These are phyloP conservation scores for Fusarium redolens DNA, from an alignment of 2,329 filamentous ascomycete species.

Conservation along the genomic window DNA sequence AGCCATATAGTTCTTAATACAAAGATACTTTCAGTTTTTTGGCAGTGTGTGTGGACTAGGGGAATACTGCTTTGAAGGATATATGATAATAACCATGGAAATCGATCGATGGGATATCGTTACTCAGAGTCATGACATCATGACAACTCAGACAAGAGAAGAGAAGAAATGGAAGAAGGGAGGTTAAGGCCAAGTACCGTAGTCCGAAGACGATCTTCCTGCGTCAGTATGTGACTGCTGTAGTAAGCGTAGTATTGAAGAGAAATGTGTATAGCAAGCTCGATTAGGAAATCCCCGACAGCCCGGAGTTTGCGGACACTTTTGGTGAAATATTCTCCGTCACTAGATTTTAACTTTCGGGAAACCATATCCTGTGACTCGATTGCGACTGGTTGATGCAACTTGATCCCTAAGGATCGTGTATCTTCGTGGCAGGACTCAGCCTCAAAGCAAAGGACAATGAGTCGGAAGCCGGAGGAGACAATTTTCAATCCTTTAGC, in stretches of 20 bases:
- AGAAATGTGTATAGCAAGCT: background rate
- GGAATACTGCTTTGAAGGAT: accelerated
- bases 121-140: background rate
- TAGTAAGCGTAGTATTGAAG: too few relatives aligned
- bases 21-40: background rate
- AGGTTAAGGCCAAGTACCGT: too few relatives aligned
- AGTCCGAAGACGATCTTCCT: accelerated
- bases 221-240: background rate
- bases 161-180: too few relatives aligned
- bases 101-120: background rate
- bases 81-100: background rate
- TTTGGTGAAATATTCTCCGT: background rate
- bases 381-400: background rate
- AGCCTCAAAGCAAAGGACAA: background rate
- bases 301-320: background rate
- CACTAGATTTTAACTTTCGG: background rate
- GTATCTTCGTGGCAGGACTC: background rate
- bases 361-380: background rate
- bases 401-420: background rate
- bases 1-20: background rate
- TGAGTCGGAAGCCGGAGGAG: background rate
- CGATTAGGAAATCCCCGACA: background rate
- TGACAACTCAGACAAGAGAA: too few relatives aligned
- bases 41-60: accelerated
- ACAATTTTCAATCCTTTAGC: accelerated